phyloP scores from a whole-genome alignment of 441 rosid genomes.

The Populus tomentosa region DNA sequence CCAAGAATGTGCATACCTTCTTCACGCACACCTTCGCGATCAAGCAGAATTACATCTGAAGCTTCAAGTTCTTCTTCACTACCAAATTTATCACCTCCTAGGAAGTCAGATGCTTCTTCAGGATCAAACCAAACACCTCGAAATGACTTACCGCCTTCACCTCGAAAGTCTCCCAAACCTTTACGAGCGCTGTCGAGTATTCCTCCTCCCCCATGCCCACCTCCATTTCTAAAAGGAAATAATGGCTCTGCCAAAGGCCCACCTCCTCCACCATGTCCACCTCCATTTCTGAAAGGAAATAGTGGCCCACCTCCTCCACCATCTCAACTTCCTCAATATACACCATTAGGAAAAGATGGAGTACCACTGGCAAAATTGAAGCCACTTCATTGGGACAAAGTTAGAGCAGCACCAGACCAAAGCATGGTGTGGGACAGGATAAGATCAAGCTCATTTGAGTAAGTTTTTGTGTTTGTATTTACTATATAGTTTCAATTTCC shows the following conservation, averaged over 20 bases:
- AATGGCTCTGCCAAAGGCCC: constrained; percentile 29
- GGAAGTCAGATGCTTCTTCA: constrained; percentile 23
- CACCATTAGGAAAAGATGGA: constrained; percentile 69
- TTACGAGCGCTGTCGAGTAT: constrained; percentile 18
- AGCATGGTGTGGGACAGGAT: constrained; percentile 93
- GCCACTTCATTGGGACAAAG: constrained; percentile 99
- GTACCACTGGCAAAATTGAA: constrained; percentile 70
- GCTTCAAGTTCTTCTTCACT: constrained; percentile 26
- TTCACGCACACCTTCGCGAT: constrained; percentile 14
- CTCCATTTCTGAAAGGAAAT: constrained; percentile 32
- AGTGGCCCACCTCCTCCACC: constrained; percentile 52
- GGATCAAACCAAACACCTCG: constrained; percentile 24
- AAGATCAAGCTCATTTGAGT: constrained; percentile 94
- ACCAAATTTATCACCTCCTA: constrained; percentile 24
- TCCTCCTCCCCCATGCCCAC: constrained; percentile 56
- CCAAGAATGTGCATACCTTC: constrained; percentile 3
- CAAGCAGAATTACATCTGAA: constrained; percentile 16
- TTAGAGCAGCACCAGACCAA: constrained; percentile 80
- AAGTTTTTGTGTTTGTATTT: constrained; percentile 26
- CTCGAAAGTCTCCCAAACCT: constrained; percentile 22
- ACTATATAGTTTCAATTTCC: constrained; percentile 6
- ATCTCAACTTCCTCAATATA: constrained; percentile 36
- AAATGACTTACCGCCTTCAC: constrained; percentile 17
- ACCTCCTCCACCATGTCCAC: constrained; percentile 49
- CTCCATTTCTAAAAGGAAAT: constrained; percentile 34